Base-by-base conservation (phyloP, 345 rosid genomes). In the Populus deltoides region DNA sequence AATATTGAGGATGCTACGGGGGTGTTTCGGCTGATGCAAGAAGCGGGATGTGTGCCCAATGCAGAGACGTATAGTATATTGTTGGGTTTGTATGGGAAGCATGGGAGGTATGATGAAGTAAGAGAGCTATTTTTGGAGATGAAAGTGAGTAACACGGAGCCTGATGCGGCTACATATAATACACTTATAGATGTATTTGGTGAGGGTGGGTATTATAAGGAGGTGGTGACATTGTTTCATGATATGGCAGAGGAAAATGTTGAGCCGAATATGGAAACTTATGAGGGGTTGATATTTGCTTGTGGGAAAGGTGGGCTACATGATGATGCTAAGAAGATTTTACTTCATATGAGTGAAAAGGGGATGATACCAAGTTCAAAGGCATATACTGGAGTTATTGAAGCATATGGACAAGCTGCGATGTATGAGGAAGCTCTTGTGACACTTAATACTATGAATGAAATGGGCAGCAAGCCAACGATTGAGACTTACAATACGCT, bases 201-300 rank as follows among this genome's bases (percentile, higher is more conserved):
- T 61, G 94, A 95, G 84, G 98, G 98, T 83, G 99, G 97, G 79
- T 95, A 92, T 86, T 92, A 93, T 77, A 90, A 93, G 89, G 98
- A 95, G 92, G 98, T 92, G 72, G 96, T 95, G 41, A 91, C 99
- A 71, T 86, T 95, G 88, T 95, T 93, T 85, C 91, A 87, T 83
- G 98, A 95, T 83, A 92, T 95, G 97, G 90, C 90, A 75, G 99
- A 95, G 84, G 99, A 95, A 87, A 92, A 88, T 79, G 89, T 95
- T 61, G 90, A 92, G 85, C 96, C 99, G 17, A 89, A 90, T 78
- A 90, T 90, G 94, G 93, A 84, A 67, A 95, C 98, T 55, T 95
- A 87, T 59, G 99, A 95, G 86, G 98, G 98, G 61, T 87, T 95
- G 86, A 88, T 91, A 68, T 87, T 78, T 86, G 92, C 97, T 78